These are phyloP conservation scores for Amphicarpaea edgeworthii DNA, from an alignment of 306 rosid species.

Conservation along the genomic window DNA sequence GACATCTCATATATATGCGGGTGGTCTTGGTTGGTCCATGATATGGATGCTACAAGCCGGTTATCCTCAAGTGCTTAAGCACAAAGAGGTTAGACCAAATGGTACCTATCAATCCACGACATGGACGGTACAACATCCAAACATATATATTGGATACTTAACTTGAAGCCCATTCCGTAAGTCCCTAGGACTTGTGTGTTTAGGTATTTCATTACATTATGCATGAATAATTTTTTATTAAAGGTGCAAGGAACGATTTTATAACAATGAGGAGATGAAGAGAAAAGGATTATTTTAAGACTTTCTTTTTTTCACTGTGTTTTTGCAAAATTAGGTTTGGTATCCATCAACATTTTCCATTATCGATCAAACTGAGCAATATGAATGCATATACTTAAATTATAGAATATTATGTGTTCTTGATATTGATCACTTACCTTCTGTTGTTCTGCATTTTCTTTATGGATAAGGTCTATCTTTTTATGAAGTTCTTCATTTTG, in stretches of 20 bases:
- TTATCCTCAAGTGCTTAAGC: too few relatives aligned
- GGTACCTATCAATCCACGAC: too few relatives aligned
- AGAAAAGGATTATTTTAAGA: background rate
- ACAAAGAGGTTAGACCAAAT: too few relatives aligned
- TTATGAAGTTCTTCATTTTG: conserved; percentile 58
- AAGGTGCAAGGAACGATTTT: background rate
- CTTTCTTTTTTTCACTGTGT: too few relatives aligned
- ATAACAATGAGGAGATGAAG: background rate
- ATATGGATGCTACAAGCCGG: too few relatives aligned
- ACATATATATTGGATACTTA: background rate
- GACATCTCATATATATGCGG: too few relatives aligned
- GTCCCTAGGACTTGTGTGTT: background rate
- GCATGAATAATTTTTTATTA: background rate
- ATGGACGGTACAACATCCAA: too few relatives aligned
- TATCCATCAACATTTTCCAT: background rate
- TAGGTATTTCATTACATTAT: background rate
- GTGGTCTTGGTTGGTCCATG: too few relatives aligned
- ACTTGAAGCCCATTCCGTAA: too few relatives aligned
- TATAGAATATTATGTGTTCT: background rate
- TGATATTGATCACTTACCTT: conserved; percentile 57
- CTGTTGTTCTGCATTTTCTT: conserved; percentile 61
- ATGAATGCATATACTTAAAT: background rate
- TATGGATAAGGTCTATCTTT: conserved; percentile 47
- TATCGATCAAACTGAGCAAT: background rate
- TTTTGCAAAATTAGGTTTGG: background rate